A percentile compares a stretch with the other conserved stretches of the same genome.
Evolutionary conservation across 257 asterid species (phyloP).

Genomic region (Eucommia ulmoides): DNA sequence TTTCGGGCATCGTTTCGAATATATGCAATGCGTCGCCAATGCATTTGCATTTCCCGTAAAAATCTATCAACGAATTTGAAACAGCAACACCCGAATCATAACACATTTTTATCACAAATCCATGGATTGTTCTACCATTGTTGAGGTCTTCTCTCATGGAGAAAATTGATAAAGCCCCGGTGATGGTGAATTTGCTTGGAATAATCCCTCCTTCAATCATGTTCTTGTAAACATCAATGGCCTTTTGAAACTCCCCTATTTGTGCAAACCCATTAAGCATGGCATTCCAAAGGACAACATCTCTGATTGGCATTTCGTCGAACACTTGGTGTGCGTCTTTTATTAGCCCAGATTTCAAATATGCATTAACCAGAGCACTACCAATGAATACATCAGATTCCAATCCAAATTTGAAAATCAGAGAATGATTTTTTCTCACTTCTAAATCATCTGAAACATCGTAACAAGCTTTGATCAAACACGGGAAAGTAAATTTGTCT

Average conservation of each 20-base stretch:
- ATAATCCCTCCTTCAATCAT: slow-evolving; percentile 36
- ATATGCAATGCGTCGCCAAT: slow-evolving; percentile 36
- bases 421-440: slow-evolving; percentile 42
- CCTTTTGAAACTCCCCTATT: slow-evolving; percentile 33
- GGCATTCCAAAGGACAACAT: slow-evolving; percentile 67
- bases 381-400: slow-evolving; percentile 50
- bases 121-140: slow-evolving; percentile 49
- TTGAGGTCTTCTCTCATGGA: slow-evolving; percentile 38
- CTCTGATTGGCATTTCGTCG: slow-evolving; percentile 46
- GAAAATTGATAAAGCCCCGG: slow-evolving; percentile 61
- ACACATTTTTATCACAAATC: slow-evolving; percentile 41
- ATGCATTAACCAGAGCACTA: slow-evolving; percentile 57
- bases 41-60: slow-evolving; percentile 76
- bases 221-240: slow-evolving; percentile 36
- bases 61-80: slow-evolving; percentile 60
- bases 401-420: slow-evolving; percentile 49
- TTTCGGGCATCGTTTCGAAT: slow-evolving; percentile 37
- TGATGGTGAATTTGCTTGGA: slow-evolving; percentile 43
- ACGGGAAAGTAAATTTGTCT: slow-evolving; percentile 71
- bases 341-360: slow-evolving; percentile 38
- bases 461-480: slow-evolving; percentile 60
- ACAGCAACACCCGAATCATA: slow-evolving; percentile 36
- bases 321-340: slow-evolving; percentile 46
- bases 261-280: slow-evolving; percentile 70
- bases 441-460: slow-evolving; percentile 25